phyloP scores from a whole-genome alignment of 768 basidiomycete genomes.

The Lactarius hatsudake region DNA sequence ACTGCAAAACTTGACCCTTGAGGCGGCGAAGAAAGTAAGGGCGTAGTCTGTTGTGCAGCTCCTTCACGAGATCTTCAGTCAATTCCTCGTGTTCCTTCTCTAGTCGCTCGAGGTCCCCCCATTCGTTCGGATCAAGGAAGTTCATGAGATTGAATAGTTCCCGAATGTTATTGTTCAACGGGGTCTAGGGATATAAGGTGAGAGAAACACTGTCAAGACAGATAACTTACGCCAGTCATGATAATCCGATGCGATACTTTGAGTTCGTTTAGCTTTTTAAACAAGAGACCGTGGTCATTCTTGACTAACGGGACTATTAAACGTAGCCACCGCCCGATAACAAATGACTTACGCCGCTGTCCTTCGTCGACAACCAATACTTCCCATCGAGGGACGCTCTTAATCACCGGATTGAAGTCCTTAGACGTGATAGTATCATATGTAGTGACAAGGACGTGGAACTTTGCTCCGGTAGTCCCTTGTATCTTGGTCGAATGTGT shows the following conservation, averaged over 20 bases:
- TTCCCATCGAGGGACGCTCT: constrained; percentile 86
- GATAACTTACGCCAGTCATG: constrained; percentile 72
- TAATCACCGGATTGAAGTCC: constrained; percentile 77
- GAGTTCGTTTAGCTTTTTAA: constrained; percentile 78
- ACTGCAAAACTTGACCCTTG: constrained; percentile 87
- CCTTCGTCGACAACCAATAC: constrained; percentile 92
- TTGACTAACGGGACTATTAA: constrained; percentile 56
- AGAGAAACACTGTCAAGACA: constrained; percentile 11
- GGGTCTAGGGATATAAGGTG: constrained; percentile 53
- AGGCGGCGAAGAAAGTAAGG: constrained; percentile 93
- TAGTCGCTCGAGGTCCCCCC: constrained; percentile 72
- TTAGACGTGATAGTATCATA: constrained; percentile 77
- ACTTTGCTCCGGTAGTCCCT: constrained; percentile 56
- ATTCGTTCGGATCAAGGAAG: constrained; percentile 79
- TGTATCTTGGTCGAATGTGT: constrained; percentile 47
- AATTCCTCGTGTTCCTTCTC: constrained; percentile 75
- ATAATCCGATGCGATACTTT: constrained; percentile 77
- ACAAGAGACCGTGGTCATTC: constrained; percentile 73
- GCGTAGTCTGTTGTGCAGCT: constrained; percentile 72
- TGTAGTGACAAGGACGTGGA: constrained; percentile 90
- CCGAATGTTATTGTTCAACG: constrained; percentile 94
- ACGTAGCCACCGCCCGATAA: constrained; percentile 19
- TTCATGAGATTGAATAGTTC: constrained; percentile 98
- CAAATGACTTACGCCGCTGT: constrained; percentile 65
- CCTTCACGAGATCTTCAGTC: constrained; percentile 73